Evolutionary conservation across 2,329 filamentous ascomycete genomes (phyloP), one percentile per base, ranked within the genome.

Genomic region (Fusarium lyarnte): DNA sequence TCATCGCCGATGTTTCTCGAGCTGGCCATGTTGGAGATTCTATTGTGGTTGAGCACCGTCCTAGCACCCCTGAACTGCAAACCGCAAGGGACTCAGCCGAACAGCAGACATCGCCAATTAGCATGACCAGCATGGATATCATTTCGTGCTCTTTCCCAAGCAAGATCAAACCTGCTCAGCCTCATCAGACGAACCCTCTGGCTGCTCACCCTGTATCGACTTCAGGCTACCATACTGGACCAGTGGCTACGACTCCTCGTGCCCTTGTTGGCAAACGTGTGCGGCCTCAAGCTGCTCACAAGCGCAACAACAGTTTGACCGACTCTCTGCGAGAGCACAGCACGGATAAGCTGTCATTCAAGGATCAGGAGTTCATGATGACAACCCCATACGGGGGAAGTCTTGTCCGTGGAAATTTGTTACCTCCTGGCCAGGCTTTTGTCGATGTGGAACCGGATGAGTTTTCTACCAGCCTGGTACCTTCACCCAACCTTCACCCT

Each of bases 221-320:
- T 66, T 85, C 86, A 6, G 76, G 85, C 5, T 84, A 87, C 38
- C 82, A 80, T 23, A 76, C 82, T 5, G 87, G 86, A 13, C 86
- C 85, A 8, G 82, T 91, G 49, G 89, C 90, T 9, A 85, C 85
- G 14, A 90, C 89, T 7, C 89, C 90, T 8, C 87, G 86, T 61
- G 82, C 88, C 3, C 81, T 91, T 5, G 84, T 86, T 16, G 88
- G 88, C 61, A 91, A 91, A 78, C 86, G 88, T 21, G 85, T 88
- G 12, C 87, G 89, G 21, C 87, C 89, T 25, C 81, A 82, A 70
- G 80, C 84, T 23, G 51, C 75, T 6, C 94, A 97, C 81, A 95
- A 94, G 81, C 91, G 94, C 27, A 97, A 93, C 78, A 94, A 92
- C 54, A 98, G 95, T 79, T 92, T 96, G 76, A 93, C 93, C 0